Evolutionary conservation across 208 protist species (phyloP).

Genomic region (Trypanosoma avium): DNA sequence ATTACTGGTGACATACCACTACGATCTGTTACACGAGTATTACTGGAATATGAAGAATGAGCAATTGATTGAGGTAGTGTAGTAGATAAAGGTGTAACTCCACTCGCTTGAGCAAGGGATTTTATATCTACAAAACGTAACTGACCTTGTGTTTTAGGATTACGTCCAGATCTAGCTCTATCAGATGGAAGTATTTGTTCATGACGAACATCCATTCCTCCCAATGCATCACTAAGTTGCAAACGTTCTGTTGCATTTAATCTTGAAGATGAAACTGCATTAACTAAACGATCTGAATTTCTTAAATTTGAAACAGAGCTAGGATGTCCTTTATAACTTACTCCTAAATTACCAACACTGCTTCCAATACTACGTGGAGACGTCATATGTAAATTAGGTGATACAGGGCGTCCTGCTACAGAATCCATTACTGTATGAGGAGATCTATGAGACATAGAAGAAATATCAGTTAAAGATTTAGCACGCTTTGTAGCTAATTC

Average conservation of each 20-base stretch:
- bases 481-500: no score
- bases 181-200: slow-evolving; percentile 1
- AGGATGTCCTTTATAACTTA: not conserved
- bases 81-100: no score
- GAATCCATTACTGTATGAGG: not conserved
- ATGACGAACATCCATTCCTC: not conserved
- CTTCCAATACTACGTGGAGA: not conserved
- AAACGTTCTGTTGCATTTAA: slow-evolving; percentile 10
- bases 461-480: not conserved
- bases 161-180: not conserved
- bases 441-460: not conserved
- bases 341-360: not conserved
- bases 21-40: slow-evolving; percentile 8
- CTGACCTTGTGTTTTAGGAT: not conserved
- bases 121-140: slow-evolving; percentile 8
- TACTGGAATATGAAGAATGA: slow-evolving; percentile 3
- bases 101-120: not conserved
- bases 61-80: not conserved
- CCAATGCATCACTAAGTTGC: not conserved
- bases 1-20: not conserved
- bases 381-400: not conserved
- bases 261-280: not conserved
- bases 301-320: no score
- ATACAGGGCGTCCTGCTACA: not conserved
- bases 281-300: not conserved